Conservation (phyloP, 441 rosid species). For the Kokia cookei region DNA sequence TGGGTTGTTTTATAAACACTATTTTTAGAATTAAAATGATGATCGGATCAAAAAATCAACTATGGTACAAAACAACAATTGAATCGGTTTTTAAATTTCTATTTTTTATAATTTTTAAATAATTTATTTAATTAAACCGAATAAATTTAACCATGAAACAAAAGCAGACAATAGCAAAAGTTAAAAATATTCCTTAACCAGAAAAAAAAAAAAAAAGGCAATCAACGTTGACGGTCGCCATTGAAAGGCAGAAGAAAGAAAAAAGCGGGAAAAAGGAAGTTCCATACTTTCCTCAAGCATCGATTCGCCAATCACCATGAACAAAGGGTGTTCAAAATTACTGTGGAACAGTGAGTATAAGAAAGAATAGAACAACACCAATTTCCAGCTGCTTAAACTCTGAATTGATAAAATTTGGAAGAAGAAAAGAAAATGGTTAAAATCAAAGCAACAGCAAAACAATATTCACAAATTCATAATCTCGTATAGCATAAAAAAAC, state of each 20-base stretch:
- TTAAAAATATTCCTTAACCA: background rate
- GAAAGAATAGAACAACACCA: background rate
- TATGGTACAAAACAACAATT: too few species aligned
- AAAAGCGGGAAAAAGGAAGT: background rate
- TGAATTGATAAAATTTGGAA: background rate
- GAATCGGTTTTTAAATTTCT: too few species aligned
- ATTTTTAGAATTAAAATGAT: too few species aligned
- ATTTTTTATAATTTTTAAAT: background rate
- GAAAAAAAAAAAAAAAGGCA: background rate
- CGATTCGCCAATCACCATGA: background rate
- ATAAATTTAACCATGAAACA: background rate
- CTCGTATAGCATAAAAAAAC: constrained; percentile 1
- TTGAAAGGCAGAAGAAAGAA: background rate
- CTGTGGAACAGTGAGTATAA: background rate
- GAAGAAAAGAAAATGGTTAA: background rate
- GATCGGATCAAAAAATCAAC: too few species aligned
- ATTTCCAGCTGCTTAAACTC: background rate
- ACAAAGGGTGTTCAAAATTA: background rate
- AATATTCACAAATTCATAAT: background rate
- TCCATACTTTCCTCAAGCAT: background rate
- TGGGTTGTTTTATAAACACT: too few species aligned
- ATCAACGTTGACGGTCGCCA: background rate
- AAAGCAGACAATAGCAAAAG: background rate
- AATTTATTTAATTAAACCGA: background rate
- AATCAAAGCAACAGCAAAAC: background rate